Evolutionary conservation across 2,329 filamentous ascomycete species (phyloP).

Genomic region (Apiospora kogelbergensis): DNA sequence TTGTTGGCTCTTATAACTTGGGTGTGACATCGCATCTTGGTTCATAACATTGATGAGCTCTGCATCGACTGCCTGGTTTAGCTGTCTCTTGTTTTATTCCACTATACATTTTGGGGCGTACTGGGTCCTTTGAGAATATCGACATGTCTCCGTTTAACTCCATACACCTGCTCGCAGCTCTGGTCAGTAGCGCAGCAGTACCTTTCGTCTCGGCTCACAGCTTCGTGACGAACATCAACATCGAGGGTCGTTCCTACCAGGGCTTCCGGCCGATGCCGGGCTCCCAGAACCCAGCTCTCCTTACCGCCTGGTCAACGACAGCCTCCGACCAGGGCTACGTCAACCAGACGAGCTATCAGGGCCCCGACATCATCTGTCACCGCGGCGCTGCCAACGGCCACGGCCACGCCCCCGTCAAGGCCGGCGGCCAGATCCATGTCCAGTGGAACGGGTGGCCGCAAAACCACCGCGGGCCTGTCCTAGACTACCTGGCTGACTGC

Average conservation of each 20-base stretch:
- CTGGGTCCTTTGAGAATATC: background rate
- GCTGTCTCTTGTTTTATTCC: background rate
- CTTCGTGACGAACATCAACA: constrained; percentile 28
- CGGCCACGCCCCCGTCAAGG: constrained; percentile 32
- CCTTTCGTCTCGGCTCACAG: constrained; percentile 22
- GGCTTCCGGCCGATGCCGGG: constrained; percentile 24
- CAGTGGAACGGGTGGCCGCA: constrained; percentile 40
- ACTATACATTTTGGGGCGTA: background rate
- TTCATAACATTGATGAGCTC: background rate
- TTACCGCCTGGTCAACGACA: constrained; percentile 30
- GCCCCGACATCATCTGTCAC: constrained; percentile 40
- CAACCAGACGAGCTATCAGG: constrained; percentile 33
- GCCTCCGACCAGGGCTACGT: constrained; percentile 42
- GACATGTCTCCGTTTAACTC: background rate
- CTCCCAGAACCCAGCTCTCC: constrained; percentile 19
- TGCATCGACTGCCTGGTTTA: background rate
- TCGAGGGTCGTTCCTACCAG: constrained; percentile 25
- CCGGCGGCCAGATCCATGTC: constrained; percentile 36
- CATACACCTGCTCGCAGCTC: background rate
- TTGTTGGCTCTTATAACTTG: constrained; percentile 1
- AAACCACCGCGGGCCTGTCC: constrained; percentile 37
- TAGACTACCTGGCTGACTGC: constrained; percentile 39
- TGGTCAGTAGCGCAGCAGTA: constrained; percentile 12
- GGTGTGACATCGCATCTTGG: background rate
- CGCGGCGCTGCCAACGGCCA: constrained; percentile 31